Percentiles rank a stretch among this genome's conserved stretches.
Conservation (phyloP, 805 yeast species). For the Clavispora carvajalis region DNA sequence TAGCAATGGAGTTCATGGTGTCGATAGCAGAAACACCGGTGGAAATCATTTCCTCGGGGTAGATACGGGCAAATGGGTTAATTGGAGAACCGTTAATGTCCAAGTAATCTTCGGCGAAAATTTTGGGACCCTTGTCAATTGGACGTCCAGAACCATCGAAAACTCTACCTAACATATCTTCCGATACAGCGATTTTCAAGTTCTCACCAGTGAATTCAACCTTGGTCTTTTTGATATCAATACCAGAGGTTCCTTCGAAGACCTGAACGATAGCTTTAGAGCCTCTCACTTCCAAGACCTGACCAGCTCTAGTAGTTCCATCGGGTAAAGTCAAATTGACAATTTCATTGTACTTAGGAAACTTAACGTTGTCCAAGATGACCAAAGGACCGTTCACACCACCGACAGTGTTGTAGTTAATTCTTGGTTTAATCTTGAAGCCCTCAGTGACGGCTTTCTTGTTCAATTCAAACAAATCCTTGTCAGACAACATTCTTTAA, state of each 20-base stretch:
- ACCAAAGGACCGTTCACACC: constrained; percentile 99
- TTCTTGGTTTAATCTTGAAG: constrained; percentile 84
- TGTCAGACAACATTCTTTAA: constrained; percentile 31
- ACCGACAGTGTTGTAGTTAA: constrained; percentile 92
- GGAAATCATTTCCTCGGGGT: constrained; percentile 99
- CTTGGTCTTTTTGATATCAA: constrained; percentile 95
- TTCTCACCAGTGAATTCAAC: constrained; percentile 97
- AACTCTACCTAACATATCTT: constrained; percentile 95
- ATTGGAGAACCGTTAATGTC: constrained; percentile 99
- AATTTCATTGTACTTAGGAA: constrained; percentile 84
- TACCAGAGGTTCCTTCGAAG: constrained; percentile 98
- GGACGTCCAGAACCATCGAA: constrained; percentile 99
- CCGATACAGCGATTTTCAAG: constrained; percentile 90
- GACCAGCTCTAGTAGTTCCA: constrained; percentile 93
- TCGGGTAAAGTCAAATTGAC: constrained; percentile 96
- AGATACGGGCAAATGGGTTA: constrained; percentile 96
- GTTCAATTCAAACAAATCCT: constrained; percentile 65
- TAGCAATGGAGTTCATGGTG: constrained; percentile 98
- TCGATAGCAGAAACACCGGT: constrained; percentile 99
- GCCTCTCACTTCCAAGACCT: constrained; percentile 96
- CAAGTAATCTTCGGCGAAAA: constrained; percentile 95
- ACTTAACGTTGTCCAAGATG: constrained; percentile 47
- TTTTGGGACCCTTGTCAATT: constrained; percentile 96
- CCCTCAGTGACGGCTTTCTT: constrained; percentile 90
- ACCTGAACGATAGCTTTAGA: constrained; percentile 97